Evolutionary conservation across 192 early-diverging fungal species (phyloP).

Genomic region (Phycomyces nitens): DNA sequence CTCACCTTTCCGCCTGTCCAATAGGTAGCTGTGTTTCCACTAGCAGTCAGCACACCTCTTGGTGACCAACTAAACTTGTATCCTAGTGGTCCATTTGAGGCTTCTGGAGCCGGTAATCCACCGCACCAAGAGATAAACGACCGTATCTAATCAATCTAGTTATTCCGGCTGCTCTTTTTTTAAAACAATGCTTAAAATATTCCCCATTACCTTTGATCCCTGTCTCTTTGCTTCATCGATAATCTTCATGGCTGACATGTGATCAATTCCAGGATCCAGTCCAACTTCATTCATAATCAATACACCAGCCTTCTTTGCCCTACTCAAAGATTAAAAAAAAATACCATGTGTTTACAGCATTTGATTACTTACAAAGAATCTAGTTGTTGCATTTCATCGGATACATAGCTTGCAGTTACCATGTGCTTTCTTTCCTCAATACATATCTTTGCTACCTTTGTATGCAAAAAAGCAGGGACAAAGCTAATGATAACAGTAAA

Average conservation of each 20-base stretch:
- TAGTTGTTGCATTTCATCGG: slow-evolving; percentile 80
- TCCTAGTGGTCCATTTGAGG: slow-evolving; percentile 84
- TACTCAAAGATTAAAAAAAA: slow-evolving; percentile 7
- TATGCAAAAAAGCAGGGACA: slow-evolving; percentile 84
- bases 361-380: slow-evolving; percentile 54
- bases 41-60: slow-evolving; percentile 86
- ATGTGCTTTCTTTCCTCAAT: slow-evolving; percentile 85
- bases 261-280: slow-evolving; percentile 97
- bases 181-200: neutral
- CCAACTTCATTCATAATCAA: slow-evolving; percentile 97
- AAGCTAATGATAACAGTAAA: slow-evolving; percentile 47
- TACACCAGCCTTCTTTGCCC: slow-evolving; percentile 76
- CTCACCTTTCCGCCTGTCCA: slow-evolving; percentile 68
- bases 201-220: slow-evolving; percentile 7
- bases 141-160: slow-evolving; percentile 34
- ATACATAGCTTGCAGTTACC: slow-evolving; percentile 96
- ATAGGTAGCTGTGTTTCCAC: slow-evolving; percentile 79
- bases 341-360: neutral
- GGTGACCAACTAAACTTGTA: slow-evolving; percentile 98
- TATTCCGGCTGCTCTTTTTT: too few relatives aligned
- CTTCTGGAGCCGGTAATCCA: slow-evolving; percentile 90
- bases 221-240: slow-evolving; percentile 56
- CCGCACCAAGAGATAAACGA: slow-evolving; percentile 98
- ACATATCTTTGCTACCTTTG: slow-evolving; percentile 70
- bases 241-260: slow-evolving; percentile 93